Evolutionary conservation across 1,284 basidiomycete genomes (phyloP).

Genomic region (Ceratobasidium sp.): DNA sequence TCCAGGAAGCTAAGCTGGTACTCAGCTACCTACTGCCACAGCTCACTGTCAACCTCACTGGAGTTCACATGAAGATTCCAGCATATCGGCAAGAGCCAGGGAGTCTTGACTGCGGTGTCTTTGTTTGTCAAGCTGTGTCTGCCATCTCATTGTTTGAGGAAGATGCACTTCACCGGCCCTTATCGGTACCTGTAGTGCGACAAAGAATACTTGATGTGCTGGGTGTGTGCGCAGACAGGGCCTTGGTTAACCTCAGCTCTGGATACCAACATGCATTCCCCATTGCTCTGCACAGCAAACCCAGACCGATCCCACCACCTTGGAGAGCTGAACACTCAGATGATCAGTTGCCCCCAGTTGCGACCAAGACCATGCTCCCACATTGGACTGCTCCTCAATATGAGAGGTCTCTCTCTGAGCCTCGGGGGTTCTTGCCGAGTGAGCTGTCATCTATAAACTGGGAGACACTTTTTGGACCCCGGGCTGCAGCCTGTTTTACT

Average conservation of each 20-base stretch:
- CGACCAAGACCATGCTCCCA: neutral
- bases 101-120: neutral
- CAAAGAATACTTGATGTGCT: neutral
- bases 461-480: too few relatives aligned
- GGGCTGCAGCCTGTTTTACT: too few relatives aligned
- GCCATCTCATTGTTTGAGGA: neutral
- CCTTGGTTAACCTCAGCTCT: neutral
- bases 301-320: neutral
- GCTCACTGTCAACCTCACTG: neutral
- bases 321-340: neutral
- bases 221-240: neutral
- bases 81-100: neutral
- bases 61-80: neutral
- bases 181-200: neutral
- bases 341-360: neutral
- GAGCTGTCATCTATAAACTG: too few relatives aligned
- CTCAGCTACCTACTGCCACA: neutral
- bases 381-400: neutral
- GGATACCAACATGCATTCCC: neutral
- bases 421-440: neutral
- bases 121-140: constrained; percentile 4
- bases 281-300: neutral
- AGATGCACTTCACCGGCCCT: neutral
- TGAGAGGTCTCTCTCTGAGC: neutral
- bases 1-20: neutral